Evolutionary conservation across 768 basidiomycete genomes (phyloP), one percentile per base, ranked within the genome.

Genomic region (Tulasnella sp.): DNA sequence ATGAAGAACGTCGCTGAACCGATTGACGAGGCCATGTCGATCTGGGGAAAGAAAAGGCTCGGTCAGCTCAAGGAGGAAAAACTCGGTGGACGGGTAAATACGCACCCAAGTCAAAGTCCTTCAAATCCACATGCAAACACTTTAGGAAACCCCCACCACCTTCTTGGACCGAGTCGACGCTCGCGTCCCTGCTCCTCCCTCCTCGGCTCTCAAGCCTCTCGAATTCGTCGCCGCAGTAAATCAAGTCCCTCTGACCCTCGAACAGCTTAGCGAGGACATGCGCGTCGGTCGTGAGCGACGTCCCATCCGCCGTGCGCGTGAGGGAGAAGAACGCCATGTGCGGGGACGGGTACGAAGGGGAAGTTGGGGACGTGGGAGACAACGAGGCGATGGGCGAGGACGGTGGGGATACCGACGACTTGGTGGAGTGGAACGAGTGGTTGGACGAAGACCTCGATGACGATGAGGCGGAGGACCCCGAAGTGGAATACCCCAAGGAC

Each of bases 111-210:
- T 92, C 93, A 84, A 92, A 93, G 62, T 89, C 88, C 24, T 90
- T 88, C 79, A 95, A 83, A 84, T 94, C 93, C 56, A 95, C 90
- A 84, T 94, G 93, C 81, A 94, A 84, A 83, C 93, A 94, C 81
- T 89, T 92, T 75, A 92, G 76, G 19, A 83, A 76, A 14, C 75
- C 52, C 10, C 21, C 87, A 36, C 85, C 86, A 9, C 38, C 56
- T 88, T 58, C 87, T 48, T 86, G 86, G 68, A 87, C 82, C 2
- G 77, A 77, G 19, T 86, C 85, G 52, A 84, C 86, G 19, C 46
- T 31, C 21, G n/a, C 31, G 21, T 24, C 56, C 62, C 21, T 71
- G 72, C 42, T 74, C 39, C 24, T 72, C 9, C 39, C 71, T 77
- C n/a, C 76, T 80, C 48, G 68, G 46, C 81, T 79, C 80, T 92